These are phyloP conservation scores for Russula olivacea DNA, from an alignment of 768 basidiomycete species.

Conservation along the genomic window DNA sequence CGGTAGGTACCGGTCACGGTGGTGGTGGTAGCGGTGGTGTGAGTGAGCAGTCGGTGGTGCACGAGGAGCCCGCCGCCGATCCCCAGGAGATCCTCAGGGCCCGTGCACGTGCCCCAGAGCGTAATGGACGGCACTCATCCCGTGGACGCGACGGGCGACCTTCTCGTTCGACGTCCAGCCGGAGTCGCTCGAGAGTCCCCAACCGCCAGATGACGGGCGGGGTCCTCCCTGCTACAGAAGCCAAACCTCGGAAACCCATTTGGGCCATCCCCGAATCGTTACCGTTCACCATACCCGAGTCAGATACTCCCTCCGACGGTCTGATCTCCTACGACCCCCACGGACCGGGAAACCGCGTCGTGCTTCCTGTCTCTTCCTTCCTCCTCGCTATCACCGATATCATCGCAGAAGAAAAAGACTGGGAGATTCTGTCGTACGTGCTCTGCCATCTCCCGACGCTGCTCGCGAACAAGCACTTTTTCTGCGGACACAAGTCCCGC, in stretches of 20 bases:
- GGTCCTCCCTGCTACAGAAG: slow-evolving; percentile 22
- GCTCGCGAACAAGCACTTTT: slow-evolving; percentile 91
- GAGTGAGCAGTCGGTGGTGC: background rate
- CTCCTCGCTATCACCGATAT: slow-evolving; percentile 56
- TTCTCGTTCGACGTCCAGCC: slow-evolving; percentile 24
- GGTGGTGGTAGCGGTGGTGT: background rate
- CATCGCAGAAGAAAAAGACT: slow-evolving; percentile 70
- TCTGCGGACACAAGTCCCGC: slow-evolving; percentile 84
- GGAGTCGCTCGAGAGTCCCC: slow-evolving; percentile 43
- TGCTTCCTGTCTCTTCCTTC: slow-evolving; percentile 74
- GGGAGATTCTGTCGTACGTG: slow-evolving; percentile 91
- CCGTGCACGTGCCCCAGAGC: slow-evolving; percentile 23
- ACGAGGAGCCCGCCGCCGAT: slow-evolving; percentile 16
- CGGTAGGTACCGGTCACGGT: slow-evolving; percentile 1
- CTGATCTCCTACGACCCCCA: slow-evolving; percentile 59
- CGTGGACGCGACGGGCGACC: slow-evolving; percentile 23
- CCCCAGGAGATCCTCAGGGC: slow-evolving; percentile 18
- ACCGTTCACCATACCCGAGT: slow-evolving; percentile 49
- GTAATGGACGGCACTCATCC: slow-evolving; percentile 24
- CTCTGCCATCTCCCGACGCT: slow-evolving; percentile 88
- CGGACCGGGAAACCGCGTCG: slow-evolving; percentile 37
- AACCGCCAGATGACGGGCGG: slow-evolving; percentile 30
- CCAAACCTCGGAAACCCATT: slow-evolving; percentile 42
- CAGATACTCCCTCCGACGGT: slow-evolving; percentile 60
- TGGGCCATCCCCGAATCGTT: slow-evolving; percentile 68